Evolutionary conservation across 2,329 filamentous ascomycete genomes (phyloP), one percentile per base, ranked within the genome.

Genomic region (Nemania sp.): DNA sequence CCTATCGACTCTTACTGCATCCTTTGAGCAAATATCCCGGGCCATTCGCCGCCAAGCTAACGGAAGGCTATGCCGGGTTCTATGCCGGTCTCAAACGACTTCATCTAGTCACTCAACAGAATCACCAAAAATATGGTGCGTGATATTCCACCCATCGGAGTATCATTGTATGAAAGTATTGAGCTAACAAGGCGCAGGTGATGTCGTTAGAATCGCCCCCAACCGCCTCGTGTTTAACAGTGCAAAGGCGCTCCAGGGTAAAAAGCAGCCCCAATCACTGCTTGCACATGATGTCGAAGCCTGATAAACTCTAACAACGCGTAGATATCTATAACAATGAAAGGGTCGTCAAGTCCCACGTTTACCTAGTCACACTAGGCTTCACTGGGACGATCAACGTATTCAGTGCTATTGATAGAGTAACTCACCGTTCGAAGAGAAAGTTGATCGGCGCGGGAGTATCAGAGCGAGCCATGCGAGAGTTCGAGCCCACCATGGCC

Each of bases 281-380:
- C 39, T n/a, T 37, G n/a, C 15, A 10, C 17, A 7, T 42, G n/a
- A 52, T 17, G 5, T 29, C 45, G 17, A 60, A 40, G 3, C 12
- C 9, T 3, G 13, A 15, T 37, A 25, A 21, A 11, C 20, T 1
- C 49, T 64, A 52, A 60, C 40, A 39, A 17, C 48, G 12, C 18
- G 7, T 29, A 68, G 67, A 69, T 40, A 68, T 69, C 40, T 68
- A 68, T 21, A 40, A 61, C 11, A 67, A 65, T 51, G 60, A 66
- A 1, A 59, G 62, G 39, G 47, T 63, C 15, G 57, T 58, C 40
- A 68, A 68, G 52, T 59, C 65, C 2, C 57, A 54, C 5, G 45
- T 63, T 20, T 67, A 68, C 46, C 58, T 65, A 18, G 57, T 57
- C n/a, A 67, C 60, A 1, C 25, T 65, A 6, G 54, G 49, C 5